Percentiles rank a stretch among this genome's conserved stretches.
phyloP scores from a whole-genome alignment of 176 grass and related monocot genomes.

The Avena insularis region DNA sequence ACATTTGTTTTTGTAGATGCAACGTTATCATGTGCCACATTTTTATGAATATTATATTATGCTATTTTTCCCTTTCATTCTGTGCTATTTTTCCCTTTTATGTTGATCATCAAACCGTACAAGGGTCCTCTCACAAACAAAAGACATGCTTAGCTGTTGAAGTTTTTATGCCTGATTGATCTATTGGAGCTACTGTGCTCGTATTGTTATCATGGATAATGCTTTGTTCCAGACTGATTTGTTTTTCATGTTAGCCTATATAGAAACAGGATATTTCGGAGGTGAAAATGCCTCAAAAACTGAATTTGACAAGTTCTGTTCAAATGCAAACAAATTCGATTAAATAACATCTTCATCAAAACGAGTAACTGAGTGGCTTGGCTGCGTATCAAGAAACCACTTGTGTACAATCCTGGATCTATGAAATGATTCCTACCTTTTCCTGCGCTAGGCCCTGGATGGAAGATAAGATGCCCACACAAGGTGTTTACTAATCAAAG shows the following conservation, averaged over 20 bases:
- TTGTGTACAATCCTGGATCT: background rate
- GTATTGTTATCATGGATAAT: background rate
- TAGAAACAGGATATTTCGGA: background rate
- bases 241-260: slow-evolving; percentile 5
- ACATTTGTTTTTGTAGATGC: background rate
- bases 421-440: background rate
- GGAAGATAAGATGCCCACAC: background rate
- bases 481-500: background rate
- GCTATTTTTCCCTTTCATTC: background rate
- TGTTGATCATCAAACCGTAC: slow-evolving; percentile 1
- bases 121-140: background rate
- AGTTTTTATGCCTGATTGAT: background rate
- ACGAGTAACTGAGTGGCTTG: background rate
- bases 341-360: slow-evolving; percentile 3
- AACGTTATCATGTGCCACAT: background rate
- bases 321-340: background rate
- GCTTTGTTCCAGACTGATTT: background rate
- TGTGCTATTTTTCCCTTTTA: background rate
- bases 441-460: background rate
- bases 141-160: background rate
- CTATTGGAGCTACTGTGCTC: background rate
- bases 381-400: background rate
- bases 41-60: background rate
- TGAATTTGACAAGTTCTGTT: slow-evolving; percentile 3
- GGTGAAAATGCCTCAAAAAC: background rate